Base-by-base conservation (phyloP, 2,329 filamentous ascomycete species). In the Claviceps monticola region DNA sequence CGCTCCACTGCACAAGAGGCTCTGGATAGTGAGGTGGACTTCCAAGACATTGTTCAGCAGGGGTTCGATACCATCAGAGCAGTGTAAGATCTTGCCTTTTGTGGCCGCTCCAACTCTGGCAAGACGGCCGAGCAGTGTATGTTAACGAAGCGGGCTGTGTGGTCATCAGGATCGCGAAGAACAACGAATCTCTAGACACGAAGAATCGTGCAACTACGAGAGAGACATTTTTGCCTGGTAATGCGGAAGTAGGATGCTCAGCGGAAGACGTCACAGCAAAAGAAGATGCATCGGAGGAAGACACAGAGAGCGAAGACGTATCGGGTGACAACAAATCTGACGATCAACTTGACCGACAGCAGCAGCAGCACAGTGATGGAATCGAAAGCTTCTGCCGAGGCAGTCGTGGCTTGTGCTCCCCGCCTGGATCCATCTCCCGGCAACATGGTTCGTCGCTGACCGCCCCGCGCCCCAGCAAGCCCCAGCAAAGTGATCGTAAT, bases 361-460 rank as follows among this genome's bases (percentile, higher is more conserved):
- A 48, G 8, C 44, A 48, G 8, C 44, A 43, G 17, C 6, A 49
- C 3, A 50, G 43, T 4, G 53, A 57, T 5, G 49, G 17, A 6
- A 36, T 53, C 2, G 56, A 58, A 14, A 49, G 51, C 7, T 54
- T 55, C 48, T 53, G 48, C 2, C 59, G 55, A 21, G 56, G 56
- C 8, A 58, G 51, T 38, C 62, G 61, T 50, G 65, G 65, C 50
- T 48, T 58, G 7, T 61, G 61, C 23, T 64, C 64, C 1, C 63
- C 64, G 19, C 57, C 62, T 3, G 51, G 60, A 2, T 56, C 61
- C 17, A 47, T 55, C 4, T 53, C 55, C 6, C 57, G 56, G 29
- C 55, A 55, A 37, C 57, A 49, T 23, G 46, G 48, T 17, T 54
- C 56, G 0, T 58, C 62, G 0, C 56, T 59, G 37, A 52, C 60